phyloP scores from a whole-genome alignment of 176 grass and related monocot species.

The Carex scoparia region DNA sequence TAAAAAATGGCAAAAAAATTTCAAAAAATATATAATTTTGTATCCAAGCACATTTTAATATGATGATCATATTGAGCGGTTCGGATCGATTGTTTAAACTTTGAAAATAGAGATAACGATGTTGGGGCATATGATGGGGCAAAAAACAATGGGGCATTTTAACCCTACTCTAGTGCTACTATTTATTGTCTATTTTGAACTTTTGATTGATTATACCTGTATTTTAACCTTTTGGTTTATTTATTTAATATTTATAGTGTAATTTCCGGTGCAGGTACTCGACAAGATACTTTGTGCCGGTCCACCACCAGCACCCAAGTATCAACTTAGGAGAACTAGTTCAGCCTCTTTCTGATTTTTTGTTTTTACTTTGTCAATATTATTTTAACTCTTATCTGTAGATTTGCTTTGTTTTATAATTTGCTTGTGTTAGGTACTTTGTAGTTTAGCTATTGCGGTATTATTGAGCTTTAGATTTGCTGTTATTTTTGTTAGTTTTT shows the following conservation, averaged over 20 bases:
- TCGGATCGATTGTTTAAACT: too few relatives aligned
- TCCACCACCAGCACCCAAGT: constrained; percentile 53
- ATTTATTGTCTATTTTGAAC: not conserved
- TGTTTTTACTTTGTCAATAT: constrained; percentile 12
- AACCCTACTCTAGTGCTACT: not conserved
- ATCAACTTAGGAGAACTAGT: constrained; percentile 79
- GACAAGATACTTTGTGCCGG: constrained; percentile 52
- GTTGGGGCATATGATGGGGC: too few relatives aligned
- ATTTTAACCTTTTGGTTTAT: not conserved
- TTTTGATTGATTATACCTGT: not conserved
- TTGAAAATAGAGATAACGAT: too few relatives aligned
- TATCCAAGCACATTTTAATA: too few relatives aligned
- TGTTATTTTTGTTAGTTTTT: constrained; percentile 36
- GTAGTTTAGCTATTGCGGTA: constrained; percentile 24
- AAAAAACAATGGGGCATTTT: too few relatives aligned
- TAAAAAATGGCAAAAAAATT: too few relatives aligned
- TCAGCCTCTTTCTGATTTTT: constrained; percentile 53
- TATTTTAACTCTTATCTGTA: constrained; percentile 37
- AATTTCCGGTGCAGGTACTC: constrained; percentile 49
- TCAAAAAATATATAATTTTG: too few relatives aligned
- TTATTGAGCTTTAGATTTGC: constrained; percentile 26
- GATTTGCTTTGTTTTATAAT: constrained; percentile 36
- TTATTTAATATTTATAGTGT: not conserved
- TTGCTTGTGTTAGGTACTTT: constrained; percentile 16
- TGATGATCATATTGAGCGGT: too few relatives aligned